These are phyloP conservation scores for Hemerocallis citrina DNA, from an alignment of 106 monocot genomes.

Conservation along the genomic window DNA sequence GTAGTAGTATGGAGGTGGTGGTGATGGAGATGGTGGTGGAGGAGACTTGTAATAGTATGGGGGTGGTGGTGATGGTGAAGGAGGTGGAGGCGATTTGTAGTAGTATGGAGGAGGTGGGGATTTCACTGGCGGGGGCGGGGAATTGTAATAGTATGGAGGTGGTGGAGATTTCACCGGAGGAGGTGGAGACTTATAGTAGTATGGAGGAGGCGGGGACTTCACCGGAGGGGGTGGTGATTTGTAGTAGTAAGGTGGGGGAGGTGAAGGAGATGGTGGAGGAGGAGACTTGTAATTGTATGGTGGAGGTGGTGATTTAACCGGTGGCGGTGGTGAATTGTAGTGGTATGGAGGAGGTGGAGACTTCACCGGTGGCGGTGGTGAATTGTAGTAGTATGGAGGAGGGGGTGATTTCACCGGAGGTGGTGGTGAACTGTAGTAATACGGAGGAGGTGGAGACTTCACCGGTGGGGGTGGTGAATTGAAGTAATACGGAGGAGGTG, in stretches of 20 bases:
- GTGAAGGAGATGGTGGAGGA: neutral
- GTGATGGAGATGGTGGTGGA: conserved; percentile 12
- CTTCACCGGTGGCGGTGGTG: conserved; percentile 17
- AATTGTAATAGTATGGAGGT: conserved; percentile 17
- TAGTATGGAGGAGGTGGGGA: neutral
- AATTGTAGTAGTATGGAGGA: conserved; percentile 9
- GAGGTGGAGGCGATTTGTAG: conserved; percentile 4
- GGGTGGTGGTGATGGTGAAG: neutral
- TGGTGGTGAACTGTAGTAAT: neutral
- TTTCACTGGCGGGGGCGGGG: conserved; percentile 15
- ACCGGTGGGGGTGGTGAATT: neutral
- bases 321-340: conserved; percentile 13
- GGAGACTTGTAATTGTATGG: conserved; percentile 13
- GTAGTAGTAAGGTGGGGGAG: neutral
- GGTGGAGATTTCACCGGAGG: neutral
- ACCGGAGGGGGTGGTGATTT: conserved; percentile 3
- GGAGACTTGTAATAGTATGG: conserved; percentile 13
- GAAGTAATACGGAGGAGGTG: conserved; percentile 1
- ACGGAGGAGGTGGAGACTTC: neutral
- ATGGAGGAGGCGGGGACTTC: conserved; percentile 6
- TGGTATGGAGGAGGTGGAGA: neutral
- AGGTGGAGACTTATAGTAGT: conserved; percentile 12
- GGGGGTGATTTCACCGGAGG: neutral
- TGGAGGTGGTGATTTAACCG: conserved; percentile 5
- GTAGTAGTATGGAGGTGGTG: conserved; percentile 10